These are phyloP conservation scores for Phytopythium chamaehyphon DNA, from an alignment of 352 stramenopile genomes.

Conservation along the genomic window DNA sequence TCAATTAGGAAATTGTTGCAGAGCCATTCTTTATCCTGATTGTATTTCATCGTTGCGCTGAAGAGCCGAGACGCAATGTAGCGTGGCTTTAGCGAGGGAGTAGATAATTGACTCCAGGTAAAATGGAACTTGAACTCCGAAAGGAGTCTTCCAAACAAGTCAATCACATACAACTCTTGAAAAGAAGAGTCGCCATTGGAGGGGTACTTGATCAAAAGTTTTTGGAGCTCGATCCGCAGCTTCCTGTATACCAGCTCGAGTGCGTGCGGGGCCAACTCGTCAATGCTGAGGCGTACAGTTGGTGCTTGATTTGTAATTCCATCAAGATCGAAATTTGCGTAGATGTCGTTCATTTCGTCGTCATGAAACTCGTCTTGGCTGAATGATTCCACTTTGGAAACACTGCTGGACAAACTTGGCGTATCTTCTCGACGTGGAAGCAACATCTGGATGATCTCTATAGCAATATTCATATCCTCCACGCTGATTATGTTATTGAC, in stretches of 20 bases:
- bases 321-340: slow-evolving; percentile 43
- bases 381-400: slow-evolving; percentile 1
- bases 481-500: slow-evolving; percentile 24
- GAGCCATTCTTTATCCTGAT: slow-evolving; percentile 61
- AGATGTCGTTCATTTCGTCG: slow-evolving; percentile 31
- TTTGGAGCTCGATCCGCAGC: slow-evolving; percentile 42
- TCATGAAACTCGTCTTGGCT: background rate
- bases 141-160: slow-evolving; percentile 60
- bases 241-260: slow-evolving; percentile 26
- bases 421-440: slow-evolving; percentile 27
- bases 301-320: slow-evolving; percentile 6
- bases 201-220: slow-evolving; percentile 53
- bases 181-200: slow-evolving; percentile 18
- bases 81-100: slow-evolving; percentile 31
- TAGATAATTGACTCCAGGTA: slow-evolving; percentile 45
- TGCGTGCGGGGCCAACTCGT: slow-evolving; percentile 19
- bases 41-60: slow-evolving; percentile 51
- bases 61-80: slow-evolving; percentile 60
- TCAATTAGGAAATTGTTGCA: slow-evolving; percentile 58
- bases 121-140: slow-evolving; percentile 58
- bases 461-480: slow-evolving; percentile 32
- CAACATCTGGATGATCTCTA: slow-evolving; percentile 56
- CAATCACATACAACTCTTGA: slow-evolving; percentile 60
- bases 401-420: slow-evolving; percentile 18
- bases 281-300: slow-evolving; percentile 15